Base-by-base conservation (phyloP, 2,329 filamentous ascomycete species). In the Neofusicoccum umdonicola region DNA sequence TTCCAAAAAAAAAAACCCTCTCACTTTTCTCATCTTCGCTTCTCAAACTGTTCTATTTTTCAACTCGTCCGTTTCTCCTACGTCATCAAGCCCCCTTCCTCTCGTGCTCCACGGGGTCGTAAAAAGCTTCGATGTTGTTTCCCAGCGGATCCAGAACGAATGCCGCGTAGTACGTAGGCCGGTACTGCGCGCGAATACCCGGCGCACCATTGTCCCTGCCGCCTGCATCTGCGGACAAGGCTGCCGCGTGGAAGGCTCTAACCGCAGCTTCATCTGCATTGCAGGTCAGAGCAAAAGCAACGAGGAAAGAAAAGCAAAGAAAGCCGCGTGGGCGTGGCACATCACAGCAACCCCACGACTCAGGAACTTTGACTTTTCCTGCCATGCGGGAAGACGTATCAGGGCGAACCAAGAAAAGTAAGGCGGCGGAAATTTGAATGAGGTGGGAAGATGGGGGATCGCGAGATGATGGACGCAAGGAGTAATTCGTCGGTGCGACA, bases 141-240 rank as follows among this genome's bases (percentile, higher is more conserved):
- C 56, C 42, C 56, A 71, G 50, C 50, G 71, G 71, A 68, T 74
- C 72, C 15, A 69, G 31, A 9, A 73, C 68, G 63, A 73, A 73
- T 9, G 68, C 71, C 8, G 65, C 70, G 67, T 72, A 73, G 65
- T 73, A 74, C 41, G 72, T 69, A 31, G 69, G 62, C 66, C 70
- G 68, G 63, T 73, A 73, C 47, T 66, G 66, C 35, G 66, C 54
- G 58, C 72, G 69, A 17, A 68, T 51, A 2, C 72, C 72, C 1
- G 72, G 71, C 62, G 66, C 65, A 8, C 72, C 70, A 64, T 73
- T 73, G 39, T 68, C 66, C 56, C 65, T 72, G 12, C 69, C 72
- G 19, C 72, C 72, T 5, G 69, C 68, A 3, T 58, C 22, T 45
- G 39, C 54, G n/a, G 41, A 48, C 34, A 61, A 35, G 22, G 41